These are phyloP conservation scores for Kentomonas sorsogonicus DNA, from an alignment of 208 protist genomes.

Conservation along the genomic window DNA sequence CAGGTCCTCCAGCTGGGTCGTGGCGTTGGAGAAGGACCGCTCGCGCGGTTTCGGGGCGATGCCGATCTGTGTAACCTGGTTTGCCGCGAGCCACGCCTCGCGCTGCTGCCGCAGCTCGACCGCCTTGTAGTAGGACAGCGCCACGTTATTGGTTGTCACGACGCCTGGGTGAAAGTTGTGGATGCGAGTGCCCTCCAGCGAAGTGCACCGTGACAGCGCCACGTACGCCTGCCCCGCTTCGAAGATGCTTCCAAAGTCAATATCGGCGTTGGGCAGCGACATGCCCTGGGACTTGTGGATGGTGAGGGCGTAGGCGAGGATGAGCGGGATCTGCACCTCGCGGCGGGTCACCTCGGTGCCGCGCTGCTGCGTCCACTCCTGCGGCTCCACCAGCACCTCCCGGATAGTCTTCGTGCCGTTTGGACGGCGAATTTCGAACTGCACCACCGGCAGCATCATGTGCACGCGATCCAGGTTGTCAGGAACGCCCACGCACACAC, in stretches of 20 bases:
- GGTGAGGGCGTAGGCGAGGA: slow-evolving; percentile 94
- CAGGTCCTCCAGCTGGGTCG: slow-evolving; percentile 42
- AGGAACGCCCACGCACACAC: slow-evolving; percentile 25
- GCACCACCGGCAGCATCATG: slow-evolving; percentile 56
- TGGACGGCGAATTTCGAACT: slow-evolving; percentile 29
- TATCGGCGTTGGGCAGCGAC: slow-evolving; percentile 76
- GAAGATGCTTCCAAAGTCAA: slow-evolving; percentile 77
- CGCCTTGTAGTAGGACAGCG: slow-evolving; percentile 81
- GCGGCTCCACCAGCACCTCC: slow-evolving; percentile 70
- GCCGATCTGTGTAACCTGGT: slow-evolving; percentile 7
- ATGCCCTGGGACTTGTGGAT: slow-evolving; percentile 97
- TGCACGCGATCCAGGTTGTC: slow-evolving; percentile 14
- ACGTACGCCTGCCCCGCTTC: slow-evolving; percentile 87
- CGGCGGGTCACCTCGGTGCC: slow-evolving; percentile 39
- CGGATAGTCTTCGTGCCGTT: slow-evolving; percentile 13
- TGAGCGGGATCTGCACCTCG: slow-evolving; percentile 87
- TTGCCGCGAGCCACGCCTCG: slow-evolving; percentile 7
- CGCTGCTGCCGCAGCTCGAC: slow-evolving; percentile 33
- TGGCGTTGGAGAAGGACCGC: slow-evolving; percentile 17
- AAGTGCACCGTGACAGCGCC: slow-evolving; percentile 81
- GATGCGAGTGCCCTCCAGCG: slow-evolving; percentile 49
- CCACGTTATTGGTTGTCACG: slow-evolving; percentile 46
- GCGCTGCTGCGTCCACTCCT: slow-evolving; percentile 60
- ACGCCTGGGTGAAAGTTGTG: slow-evolving; percentile 53
- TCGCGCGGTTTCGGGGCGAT: slow-evolving; percentile 15